Evolutionary conservation across 225 moss, liverwort and hornwort species (phyloP).

Genomic region (Climacium dendroides): DNA sequence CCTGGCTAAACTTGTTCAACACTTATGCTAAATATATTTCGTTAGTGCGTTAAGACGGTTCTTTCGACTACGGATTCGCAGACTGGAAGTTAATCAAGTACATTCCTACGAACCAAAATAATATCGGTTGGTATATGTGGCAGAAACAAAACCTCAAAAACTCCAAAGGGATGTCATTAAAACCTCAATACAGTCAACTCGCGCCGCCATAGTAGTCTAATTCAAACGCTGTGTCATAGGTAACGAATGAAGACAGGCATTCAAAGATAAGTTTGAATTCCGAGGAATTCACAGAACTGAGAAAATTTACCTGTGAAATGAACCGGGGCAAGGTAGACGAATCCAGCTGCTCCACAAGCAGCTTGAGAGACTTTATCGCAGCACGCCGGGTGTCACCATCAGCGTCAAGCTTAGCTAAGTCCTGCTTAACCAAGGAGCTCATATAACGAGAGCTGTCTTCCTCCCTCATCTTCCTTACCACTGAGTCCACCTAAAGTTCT

Average conservation of each 20-base stretch:
- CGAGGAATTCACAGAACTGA: background rate
- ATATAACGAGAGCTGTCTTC: slow-evolving; percentile 40
- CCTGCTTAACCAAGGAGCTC: slow-evolving; percentile 60
- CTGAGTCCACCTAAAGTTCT: background rate
- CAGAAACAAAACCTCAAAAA: background rate
- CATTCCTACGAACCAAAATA: background rate
- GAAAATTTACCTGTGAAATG: slow-evolving; percentile 43
- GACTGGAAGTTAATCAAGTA: background rate
- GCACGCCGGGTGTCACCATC: slow-evolving; percentile 63
- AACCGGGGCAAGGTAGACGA: slow-evolving; percentile 56
- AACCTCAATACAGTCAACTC: background rate
- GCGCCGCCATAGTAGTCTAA: background rate
- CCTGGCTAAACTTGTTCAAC: background rate
- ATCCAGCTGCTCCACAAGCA: slow-evolving; percentile 64
- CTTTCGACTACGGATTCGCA: background rate
- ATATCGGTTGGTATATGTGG: background rate
- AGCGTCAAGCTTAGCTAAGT: slow-evolving; percentile 47
- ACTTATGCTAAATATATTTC: background rate
- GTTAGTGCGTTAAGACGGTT: background rate
- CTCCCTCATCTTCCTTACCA: slow-evolving; percentile 45
- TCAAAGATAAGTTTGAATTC: background rate
- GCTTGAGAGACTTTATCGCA: slow-evolving; percentile 62
- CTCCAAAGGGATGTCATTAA: background rate
- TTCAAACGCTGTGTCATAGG: background rate
- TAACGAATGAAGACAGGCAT: background rate